phyloP scores from a whole-genome alignment of 495 filamentous ascomycete species.

The Hypomontagnella monticulosa region DNA sequence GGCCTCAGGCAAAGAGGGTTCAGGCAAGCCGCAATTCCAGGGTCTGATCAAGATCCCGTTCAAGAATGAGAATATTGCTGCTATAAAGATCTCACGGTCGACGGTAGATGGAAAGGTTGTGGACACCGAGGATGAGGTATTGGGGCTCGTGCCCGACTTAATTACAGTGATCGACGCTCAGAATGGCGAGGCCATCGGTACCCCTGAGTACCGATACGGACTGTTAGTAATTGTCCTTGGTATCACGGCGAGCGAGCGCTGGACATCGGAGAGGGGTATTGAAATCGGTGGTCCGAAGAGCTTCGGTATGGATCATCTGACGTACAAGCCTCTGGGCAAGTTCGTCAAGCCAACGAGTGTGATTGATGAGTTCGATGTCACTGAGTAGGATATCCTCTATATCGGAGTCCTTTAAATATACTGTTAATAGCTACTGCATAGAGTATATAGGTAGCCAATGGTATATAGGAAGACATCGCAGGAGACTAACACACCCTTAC shows the following conservation, averaged over 20 bases:
- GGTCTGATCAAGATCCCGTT: slow-evolving; percentile 66
- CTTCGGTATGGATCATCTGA: slow-evolving; percentile 62
- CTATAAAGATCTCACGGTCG: slow-evolving; percentile 48
- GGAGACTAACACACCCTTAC: too few species aligned
- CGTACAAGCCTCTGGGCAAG: slow-evolving; percentile 58
- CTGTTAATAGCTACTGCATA: too few species aligned
- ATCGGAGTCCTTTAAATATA: too few species aligned
- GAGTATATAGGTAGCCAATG: too few species aligned
- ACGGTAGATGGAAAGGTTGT: slow-evolving; percentile 29
- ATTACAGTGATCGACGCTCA: slow-evolving; percentile 68
- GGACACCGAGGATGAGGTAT: slow-evolving; percentile 54
- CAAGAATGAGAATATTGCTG: slow-evolving; percentile 72
- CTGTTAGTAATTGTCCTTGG: slow-evolving; percentile 65
- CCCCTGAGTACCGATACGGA: slow-evolving; percentile 70
- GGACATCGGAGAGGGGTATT: slow-evolving; percentile 63
- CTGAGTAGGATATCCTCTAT: slow-evolving; percentile 56
- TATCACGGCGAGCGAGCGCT: slow-evolving; percentile 65
- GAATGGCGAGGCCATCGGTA: slow-evolving; percentile 68
- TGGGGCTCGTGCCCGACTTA: slow-evolving; percentile 69
- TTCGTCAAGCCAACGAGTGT: slow-evolving; percentile 62
- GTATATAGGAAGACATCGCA: too few species aligned
- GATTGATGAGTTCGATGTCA: slow-evolving; percentile 60
- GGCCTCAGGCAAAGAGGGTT: background rate
- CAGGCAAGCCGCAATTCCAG: slow-evolving; percentile 31
- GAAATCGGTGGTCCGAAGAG: slow-evolving; percentile 62